These are phyloP conservation scores for Cyberlindnera mycetangii DNA, from an alignment of 805 yeast species.

Conservation along the genomic window DNA sequence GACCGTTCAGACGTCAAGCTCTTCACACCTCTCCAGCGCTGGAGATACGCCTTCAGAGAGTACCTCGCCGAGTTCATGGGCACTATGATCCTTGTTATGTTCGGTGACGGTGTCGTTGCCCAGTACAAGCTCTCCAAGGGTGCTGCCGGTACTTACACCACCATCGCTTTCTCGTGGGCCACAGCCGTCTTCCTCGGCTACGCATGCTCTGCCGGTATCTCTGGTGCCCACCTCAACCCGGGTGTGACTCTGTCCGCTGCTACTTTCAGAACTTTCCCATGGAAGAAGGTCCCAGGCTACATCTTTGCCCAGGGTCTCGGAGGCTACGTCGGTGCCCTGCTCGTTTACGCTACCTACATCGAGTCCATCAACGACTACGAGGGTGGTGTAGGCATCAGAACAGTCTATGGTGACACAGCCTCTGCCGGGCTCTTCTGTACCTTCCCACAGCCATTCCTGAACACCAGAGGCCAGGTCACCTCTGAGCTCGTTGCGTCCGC, in stretches of 20 bases:
- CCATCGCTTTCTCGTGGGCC: constrained; percentile 50
- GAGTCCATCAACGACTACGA: constrained; percentile 38
- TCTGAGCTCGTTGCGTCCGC: constrained; percentile 47
- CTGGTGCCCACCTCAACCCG: constrained; percentile 59
- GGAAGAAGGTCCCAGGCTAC: constrained; percentile 44
- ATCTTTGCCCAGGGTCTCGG: constrained; percentile 47
- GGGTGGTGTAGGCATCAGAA: constrained; percentile 32
- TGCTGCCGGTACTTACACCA: constrained; percentile 39
- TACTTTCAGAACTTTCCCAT: constrained; percentile 49
- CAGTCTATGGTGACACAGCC: constrained; percentile 27
- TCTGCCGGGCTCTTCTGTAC: constrained; percentile 47
- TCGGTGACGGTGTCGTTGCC: constrained; percentile 49
- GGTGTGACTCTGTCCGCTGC: constrained; percentile 47
- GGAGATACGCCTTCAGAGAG: constrained; percentile 37
- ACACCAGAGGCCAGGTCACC: constrained; percentile 42
- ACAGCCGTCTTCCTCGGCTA: constrained; percentile 52
- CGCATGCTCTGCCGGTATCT: constrained; percentile 49
- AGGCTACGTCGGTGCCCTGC: constrained; percentile 43
- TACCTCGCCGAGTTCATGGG: constrained; percentile 53
- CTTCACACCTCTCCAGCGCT: constrained; percentile 25
- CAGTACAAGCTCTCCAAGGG: constrained; percentile 39
- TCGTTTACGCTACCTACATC: constrained; percentile 44
- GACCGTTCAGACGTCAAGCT: constrained; percentile 12
- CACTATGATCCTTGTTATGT: constrained; percentile 41
- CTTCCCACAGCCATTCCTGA: constrained; percentile 39